A percentile compares a stretch with the other conserved stretches of the same genome.
Evolutionary conservation across 2,329 filamentous ascomycete genomes (phyloP).

Genomic region (Paracoccidioides brasiliensis): DNA sequence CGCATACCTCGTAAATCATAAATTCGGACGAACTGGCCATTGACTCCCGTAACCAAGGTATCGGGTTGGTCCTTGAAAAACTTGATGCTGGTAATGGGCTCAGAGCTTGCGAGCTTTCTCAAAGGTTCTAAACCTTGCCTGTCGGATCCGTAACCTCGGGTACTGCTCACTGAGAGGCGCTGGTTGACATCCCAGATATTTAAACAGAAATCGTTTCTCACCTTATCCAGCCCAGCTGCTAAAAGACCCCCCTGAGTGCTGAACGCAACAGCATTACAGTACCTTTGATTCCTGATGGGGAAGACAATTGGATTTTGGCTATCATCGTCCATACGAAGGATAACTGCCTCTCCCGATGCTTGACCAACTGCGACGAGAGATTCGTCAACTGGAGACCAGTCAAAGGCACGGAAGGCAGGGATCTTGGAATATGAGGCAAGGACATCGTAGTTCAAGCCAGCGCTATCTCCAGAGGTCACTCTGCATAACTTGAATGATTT

Average conservation of each 20-base stretch:
- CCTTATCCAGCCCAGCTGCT: conserved; percentile 49
- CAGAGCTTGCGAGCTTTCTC: conserved; percentile 46
- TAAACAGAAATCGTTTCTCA: conserved; percentile 51
- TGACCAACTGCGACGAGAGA: conserved; percentile 47
- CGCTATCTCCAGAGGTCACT: conserved; percentile 28
- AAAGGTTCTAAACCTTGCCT: conserved; percentile 36
- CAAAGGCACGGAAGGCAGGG: conserved; percentile 50
- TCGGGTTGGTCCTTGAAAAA: conserved; percentile 49
- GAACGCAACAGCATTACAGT: conserved; percentile 52
- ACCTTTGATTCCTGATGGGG: conserved; percentile 48
- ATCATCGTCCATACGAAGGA: conserved; percentile 43
- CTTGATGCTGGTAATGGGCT: conserved; percentile 51
- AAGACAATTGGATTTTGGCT: conserved; percentile 38
- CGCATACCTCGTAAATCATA: conserved; percentile 49
- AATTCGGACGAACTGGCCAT: conserved; percentile 46
- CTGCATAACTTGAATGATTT: conserved; percentile 47
- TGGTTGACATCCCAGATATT: conserved; percentile 51
- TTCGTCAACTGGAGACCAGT: conserved; percentile 49
- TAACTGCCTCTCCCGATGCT: conserved; percentile 47
- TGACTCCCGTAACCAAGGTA: conserved; percentile 47
- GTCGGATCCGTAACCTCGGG: conserved; percentile 18
- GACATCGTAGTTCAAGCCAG: conserved; percentile 38
- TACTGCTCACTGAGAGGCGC: conserved; percentile 26
- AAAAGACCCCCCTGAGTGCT: conserved; percentile 43
- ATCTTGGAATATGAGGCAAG: conserved; percentile 42